A percentile compares a stretch with the other conserved stretches of the same genome.
phyloP scores from a whole-genome alignment of 495 filamentous ascomycete species.

The Xylaria grammica region DNA sequence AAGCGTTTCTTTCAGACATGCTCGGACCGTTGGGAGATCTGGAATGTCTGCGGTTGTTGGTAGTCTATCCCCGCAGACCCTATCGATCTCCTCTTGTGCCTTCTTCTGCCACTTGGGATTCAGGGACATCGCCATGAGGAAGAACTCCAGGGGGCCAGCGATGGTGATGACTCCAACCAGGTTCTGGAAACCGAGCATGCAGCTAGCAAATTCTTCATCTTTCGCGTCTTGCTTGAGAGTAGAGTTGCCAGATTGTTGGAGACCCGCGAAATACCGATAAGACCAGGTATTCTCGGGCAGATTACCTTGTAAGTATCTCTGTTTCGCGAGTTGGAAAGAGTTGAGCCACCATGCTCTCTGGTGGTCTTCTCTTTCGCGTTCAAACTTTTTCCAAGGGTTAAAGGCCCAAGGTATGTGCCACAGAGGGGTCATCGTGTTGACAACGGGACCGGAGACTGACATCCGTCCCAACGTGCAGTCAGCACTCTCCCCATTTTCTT shows the following conservation, averaged over 20 bases:
- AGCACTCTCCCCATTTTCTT: conserved; percentile 48
- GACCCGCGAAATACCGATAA: conserved; percentile 51
- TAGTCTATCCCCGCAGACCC: conserved; percentile 58
- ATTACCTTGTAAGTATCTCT: conserved; percentile 42
- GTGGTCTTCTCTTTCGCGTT: conserved; percentile 45
- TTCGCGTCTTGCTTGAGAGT: conserved; percentile 43
- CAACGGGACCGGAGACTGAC: conserved; percentile 54
- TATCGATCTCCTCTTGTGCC: conserved; percentile 64
- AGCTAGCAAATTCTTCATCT: conserved; percentile 52
- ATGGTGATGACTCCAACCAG: conserved; percentile 56
- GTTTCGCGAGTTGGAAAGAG: conserved; percentile 46
- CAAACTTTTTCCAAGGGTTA: conserved; percentile 54
- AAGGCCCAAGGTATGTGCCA: conserved; percentile 43
- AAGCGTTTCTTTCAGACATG: conserved; percentile 64
- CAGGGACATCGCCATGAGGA: conserved; percentile 55
- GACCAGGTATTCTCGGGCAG: conserved; percentile 51
- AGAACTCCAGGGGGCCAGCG: conserved; percentile 52
- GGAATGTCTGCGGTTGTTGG: conserved; percentile 54
- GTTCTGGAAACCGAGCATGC: conserved; percentile 55
- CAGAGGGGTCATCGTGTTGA: conserved; percentile 53
- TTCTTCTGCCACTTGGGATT: conserved; percentile 54
- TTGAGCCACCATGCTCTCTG: conserved; percentile 53
- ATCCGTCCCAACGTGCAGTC: conserved; percentile 53
- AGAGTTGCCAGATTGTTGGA: conserved; percentile 44
- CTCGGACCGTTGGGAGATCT: conserved; percentile 57